Percentiles rank a stretch among this genome's conserved stretches.
Conservation (phyloP, 164 flowering plant genomes). For the Chimonanthus salicifolius region DNA sequence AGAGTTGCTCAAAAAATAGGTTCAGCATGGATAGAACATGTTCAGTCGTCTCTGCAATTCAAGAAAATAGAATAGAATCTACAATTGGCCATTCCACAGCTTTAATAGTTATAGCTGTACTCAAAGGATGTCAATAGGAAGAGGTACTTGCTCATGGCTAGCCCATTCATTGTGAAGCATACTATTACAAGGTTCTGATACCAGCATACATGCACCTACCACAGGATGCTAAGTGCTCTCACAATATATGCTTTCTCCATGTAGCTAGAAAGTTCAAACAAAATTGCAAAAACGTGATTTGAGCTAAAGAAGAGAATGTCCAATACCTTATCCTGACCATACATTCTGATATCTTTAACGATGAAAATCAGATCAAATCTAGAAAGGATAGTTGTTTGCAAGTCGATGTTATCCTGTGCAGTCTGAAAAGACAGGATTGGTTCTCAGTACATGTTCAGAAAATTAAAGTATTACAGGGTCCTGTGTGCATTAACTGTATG, state of each 20-base stretch:
- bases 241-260: background rate
- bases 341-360: conserved; percentile 88
- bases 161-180: background rate
- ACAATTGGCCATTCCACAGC: background rate
- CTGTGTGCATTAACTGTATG: background rate
- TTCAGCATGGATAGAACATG: background rate
- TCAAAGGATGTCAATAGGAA: background rate
- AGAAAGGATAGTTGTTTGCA: conserved; percentile 98
- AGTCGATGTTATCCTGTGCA: conserved; percentile 94
- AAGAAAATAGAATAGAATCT: background rate
- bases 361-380: conserved; percentile 96
- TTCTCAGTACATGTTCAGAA: background rate
- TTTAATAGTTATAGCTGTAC: background rate
- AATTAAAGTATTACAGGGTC: background rate
- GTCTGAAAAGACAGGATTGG: conserved; percentile 44
- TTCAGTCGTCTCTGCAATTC: background rate
- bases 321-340: conserved; percentile 88
- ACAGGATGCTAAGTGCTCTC: background rate
- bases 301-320: background rate
- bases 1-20: background rate
- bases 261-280: background rate
- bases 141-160: background rate
- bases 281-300: background rate
- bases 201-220: background rate
- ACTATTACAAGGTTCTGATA: background rate